phyloP scores from a whole-genome alignment of 768 basidiomycete genomes.

The Porpolomopsis calyptriformis region DNA sequence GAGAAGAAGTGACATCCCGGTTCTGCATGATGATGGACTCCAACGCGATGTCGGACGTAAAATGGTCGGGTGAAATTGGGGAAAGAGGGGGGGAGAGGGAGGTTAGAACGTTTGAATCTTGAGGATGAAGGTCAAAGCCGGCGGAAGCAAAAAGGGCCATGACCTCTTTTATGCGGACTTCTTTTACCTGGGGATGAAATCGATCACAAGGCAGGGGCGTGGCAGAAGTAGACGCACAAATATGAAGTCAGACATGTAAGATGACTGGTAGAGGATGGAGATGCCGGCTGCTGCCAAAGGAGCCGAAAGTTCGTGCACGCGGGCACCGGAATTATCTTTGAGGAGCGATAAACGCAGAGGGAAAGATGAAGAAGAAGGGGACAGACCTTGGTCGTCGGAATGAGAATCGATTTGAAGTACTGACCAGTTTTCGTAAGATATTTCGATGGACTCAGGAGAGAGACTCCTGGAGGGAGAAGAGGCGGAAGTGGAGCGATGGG shows the following conservation, averaged over 20 bases:
- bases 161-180: slow-evolving; percentile 50
- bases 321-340: slow-evolving; percentile 57
- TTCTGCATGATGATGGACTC: slow-evolving; percentile 18
- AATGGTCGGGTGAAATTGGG: slow-evolving; percentile 18
- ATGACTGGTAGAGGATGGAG: slow-evolving; percentile 73
- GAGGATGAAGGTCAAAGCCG: slow-evolving; percentile 56
- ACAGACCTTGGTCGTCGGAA: slow-evolving; percentile 54
- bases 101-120: slow-evolving; percentile 30
- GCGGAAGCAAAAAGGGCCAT: slow-evolving; percentile 48
- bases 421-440: slow-evolving; percentile 66
- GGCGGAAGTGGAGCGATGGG: slow-evolving; percentile 27
- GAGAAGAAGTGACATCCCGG: background rate
- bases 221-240: slow-evolving; percentile 38
- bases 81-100: slow-evolving; percentile 13
- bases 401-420: slow-evolving; percentile 78
- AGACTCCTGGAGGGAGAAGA: slow-evolving; percentile 17
- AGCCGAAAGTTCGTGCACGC: slow-evolving; percentile 67
- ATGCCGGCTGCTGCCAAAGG: slow-evolving; percentile 69
- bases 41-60: slow-evolving; percentile 9
- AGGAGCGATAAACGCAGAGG: slow-evolving; percentile 7
- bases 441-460: slow-evolving; percentile 44
- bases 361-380: slow-evolving; percentile 4
- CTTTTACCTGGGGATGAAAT: slow-evolving; percentile 44
- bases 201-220: background rate
- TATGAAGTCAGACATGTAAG: slow-evolving; percentile 76